Conservation (phyloP, 768 basidiomycete species). For the Zangia roseola region DNA sequence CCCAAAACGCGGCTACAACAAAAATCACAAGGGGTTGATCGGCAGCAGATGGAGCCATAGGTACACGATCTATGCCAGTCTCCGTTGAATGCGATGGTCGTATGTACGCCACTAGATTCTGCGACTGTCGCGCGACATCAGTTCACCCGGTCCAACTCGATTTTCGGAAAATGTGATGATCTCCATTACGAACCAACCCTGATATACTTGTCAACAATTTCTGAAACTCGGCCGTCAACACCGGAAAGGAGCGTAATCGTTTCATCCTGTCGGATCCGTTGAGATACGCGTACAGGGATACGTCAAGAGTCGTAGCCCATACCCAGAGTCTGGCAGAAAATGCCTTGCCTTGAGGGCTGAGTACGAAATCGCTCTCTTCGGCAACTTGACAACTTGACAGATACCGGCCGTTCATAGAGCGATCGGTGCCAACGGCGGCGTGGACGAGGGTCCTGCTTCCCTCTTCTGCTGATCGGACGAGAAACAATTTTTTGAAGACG, state of each 20-base stretch:
- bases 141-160: too few relatives aligned
- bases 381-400: constrained; percentile 20
- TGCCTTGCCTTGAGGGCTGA: constrained; percentile 28
- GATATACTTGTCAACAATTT: constrained; percentile 17
- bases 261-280: constrained; percentile 17
- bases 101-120: too few relatives aligned
- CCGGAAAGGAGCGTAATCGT: constrained; percentile 19
- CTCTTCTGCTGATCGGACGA: constrained; percentile 30
- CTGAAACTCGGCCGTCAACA: constrained; percentile 20
- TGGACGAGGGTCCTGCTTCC: constrained; percentile 37
- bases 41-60: too few relatives aligned
- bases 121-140: too few relatives aligned
- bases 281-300: not conserved
- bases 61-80: too few relatives aligned
- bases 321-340: constrained; percentile 36
- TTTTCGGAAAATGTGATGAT: too few relatives aligned
- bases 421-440: constrained; percentile 28
- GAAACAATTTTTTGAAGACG: constrained; percentile 9
- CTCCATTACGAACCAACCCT: not conserved
- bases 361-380: constrained; percentile 32
- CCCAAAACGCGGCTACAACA: too few relatives aligned
- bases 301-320: not conserved
- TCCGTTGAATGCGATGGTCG: too few relatives aligned
- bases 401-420: constrained; percentile 32
- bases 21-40: too few relatives aligned